Percentiles rank a stretch among this genome's conserved stretches.
These are phyloP conservation scores for Epichloe elymi DNA, from an alignment of 2,329 filamentous ascomycete genomes.

Conservation along the genomic window DNA sequence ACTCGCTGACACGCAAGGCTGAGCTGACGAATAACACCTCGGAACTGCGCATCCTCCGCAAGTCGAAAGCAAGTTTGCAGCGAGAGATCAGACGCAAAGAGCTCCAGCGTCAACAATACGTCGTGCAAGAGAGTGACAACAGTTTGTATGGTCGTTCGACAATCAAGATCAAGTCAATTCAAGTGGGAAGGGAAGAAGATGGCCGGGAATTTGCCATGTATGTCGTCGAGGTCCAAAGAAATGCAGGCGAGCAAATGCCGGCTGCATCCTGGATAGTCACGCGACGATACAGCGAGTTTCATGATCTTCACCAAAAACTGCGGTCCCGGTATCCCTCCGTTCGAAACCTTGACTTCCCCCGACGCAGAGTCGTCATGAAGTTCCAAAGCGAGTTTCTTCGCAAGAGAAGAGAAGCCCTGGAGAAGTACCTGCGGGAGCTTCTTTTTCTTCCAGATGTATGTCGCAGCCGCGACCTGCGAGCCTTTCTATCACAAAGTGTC, in stretches of 20 bases:
- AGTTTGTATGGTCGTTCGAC: conserved; percentile 86
- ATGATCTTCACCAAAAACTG: conserved; percentile 83
- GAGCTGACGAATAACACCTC: conserved; percentile 95
- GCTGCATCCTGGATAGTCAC: conserved; percentile 90
- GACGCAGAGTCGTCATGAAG: conserved; percentile 88
- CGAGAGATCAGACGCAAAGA: conserved; percentile 89
- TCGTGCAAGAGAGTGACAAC: conserved; percentile 95
- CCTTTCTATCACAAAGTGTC: conserved; percentile 83
- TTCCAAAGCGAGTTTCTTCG: conserved; percentile 91
- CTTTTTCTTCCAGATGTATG: conserved; percentile 88
- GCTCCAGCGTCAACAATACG: conserved; percentile 90
- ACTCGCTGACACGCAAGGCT: conserved; percentile 84
- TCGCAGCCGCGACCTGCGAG: conserved; percentile 78
- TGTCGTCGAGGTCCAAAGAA: conserved; percentile 78
- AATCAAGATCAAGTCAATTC: conserved; percentile 81
- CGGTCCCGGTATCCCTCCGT: conserved; percentile 78
- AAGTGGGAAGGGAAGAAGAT: conserved; percentile 83
- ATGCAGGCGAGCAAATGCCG: conserved; percentile 89
- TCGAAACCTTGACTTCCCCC: conserved; percentile 79
- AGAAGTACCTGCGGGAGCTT: conserved; percentile 72
- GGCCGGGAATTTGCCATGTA: conserved; percentile 91
- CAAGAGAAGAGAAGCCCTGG: conserved; percentile 71
- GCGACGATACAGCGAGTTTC: conserved; percentile 93
- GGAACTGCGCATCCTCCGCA: conserved; percentile 79
- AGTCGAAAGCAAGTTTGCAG: conserved; percentile 86